Evolutionary conservation across 1,139 yeast genomes (phyloP).

Genomic region (Zhuliangozyma blackwelliae): DNA sequence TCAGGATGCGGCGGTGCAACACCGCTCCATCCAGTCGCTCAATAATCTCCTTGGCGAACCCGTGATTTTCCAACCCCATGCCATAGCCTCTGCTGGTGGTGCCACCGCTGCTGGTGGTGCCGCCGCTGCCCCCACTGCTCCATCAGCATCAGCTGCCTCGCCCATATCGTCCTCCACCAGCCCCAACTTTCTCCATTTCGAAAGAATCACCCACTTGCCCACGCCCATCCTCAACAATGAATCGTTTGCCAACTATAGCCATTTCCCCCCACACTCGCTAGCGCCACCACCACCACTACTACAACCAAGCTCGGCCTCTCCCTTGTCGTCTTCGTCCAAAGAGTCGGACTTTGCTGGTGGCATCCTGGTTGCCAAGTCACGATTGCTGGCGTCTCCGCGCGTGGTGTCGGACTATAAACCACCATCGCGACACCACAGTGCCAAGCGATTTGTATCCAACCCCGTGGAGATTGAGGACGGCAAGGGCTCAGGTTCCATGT

Average conservation of each 20-base stretch:
- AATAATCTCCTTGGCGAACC: slow-evolving; percentile 8
- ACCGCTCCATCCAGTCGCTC: slow-evolving; percentile 4
- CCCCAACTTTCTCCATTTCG: slow-evolving; percentile 24
- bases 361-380: not conserved
- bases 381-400: slow-evolving; percentile 12
- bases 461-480: slow-evolving; percentile 14
- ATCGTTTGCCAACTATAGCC: slow-evolving; percentile 14
- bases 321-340: slow-evolving; percentile 2
- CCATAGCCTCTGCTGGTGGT: not conserved
- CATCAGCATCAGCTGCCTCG: slow-evolving; percentile 8
- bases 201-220: slow-evolving; percentile 44
- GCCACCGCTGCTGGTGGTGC: too few relatives aligned
- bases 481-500: too few relatives aligned
- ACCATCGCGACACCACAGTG: slow-evolving; percentile 18
- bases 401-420: slow-evolving; percentile 36
- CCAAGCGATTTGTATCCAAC: slow-evolving; percentile 20
- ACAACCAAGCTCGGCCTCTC: not conserved
- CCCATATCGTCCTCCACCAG: slow-evolving; percentile 27
- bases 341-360: not conserved
- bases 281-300: not conserved
- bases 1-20: slow-evolving; percentile 4
- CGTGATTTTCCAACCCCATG: slow-evolving; percentile 1
- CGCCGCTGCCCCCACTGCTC: not conserved
- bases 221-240: slow-evolving; percentile 52
- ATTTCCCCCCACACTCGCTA: slow-evolving; percentile 1